Evolutionary conservation across 1,139 yeast genomes (phyloP), one percentile per base, ranked within the genome.

Genomic region (Candida glucosophila): DNA sequence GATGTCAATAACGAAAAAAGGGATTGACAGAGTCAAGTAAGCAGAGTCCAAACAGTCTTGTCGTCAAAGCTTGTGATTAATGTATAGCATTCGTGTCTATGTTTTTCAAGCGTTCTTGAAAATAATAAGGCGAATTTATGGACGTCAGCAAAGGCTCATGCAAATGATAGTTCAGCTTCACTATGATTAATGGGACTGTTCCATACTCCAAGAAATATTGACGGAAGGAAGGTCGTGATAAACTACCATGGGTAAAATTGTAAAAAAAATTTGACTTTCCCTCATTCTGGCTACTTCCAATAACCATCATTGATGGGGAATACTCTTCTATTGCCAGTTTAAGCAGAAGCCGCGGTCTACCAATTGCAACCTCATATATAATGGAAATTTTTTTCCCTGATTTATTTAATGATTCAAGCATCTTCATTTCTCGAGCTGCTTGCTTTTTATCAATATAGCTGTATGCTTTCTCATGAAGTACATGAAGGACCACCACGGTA

Each of bases 191-290:
- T 0, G 86, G 86, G 1, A 78, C 74, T 12, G 73, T 64, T 0
- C 82, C 77, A 42, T 70, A 75, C 43, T 76, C 78, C 22, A 78
- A 52, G 37, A 78, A 77, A 45, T 74, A 70, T 43, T 75, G 76
- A 5, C 81, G 73, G 39, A 68, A 47, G 5, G 73, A 60, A 6
- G 68, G 49, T 23, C 64, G 65, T 13, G 64, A 47, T 23, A 68
- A 51, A 7, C 12, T 7, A 8, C 13, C 9, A 7, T 11, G 9
- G 7, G 21, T 7, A 11, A 19, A 11, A 7, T n/a, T n/a, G 8
- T 16, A n/a, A 23, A 75, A 52, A 9, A 67, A 55, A 20, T 68
- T 63, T 22, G 60, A 65, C 28, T 71, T 60, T 1, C 67, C 20
- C 57, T 55, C 27, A 15, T 52, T 40, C 5, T 66, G 67, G 9